phyloP scores from a whole-genome alignment of 2,329 filamentous ascomycete species.

The Stachybotrys echinatus region DNA sequence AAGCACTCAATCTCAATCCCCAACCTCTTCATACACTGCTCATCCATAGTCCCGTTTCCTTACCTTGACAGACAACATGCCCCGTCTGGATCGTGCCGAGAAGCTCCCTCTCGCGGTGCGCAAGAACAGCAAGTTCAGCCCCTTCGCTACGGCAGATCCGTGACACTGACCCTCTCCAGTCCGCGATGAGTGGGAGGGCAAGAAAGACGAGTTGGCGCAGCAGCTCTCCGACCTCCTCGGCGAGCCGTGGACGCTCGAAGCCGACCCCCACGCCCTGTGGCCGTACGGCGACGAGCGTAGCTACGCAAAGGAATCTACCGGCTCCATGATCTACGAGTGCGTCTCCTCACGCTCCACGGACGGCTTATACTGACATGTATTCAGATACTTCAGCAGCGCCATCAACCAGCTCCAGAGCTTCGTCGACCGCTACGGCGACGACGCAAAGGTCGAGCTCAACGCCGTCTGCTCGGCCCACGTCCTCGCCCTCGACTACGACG shows the following conservation, averaged over 20 bases:
- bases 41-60: too few species aligned
- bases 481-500: conserved; percentile 42
- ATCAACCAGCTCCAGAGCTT: conserved; percentile 35
- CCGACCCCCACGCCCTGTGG: conserved; percentile 40
- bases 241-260: conserved; percentile 43
- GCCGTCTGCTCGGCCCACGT: conserved; percentile 34
- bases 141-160: background rate
- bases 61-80: conserved; percentile 9
- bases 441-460: conserved; percentile 42
- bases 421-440: conserved; percentile 27
- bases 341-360: conserved; percentile 6
- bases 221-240: conserved; percentile 39
- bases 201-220: conserved; percentile 37
- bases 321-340: conserved; percentile 37
- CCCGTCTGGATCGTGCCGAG: conserved; percentile 36
- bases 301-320: conserved; percentile 36
- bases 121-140: conserved; percentile 39
- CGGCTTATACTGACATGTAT: background rate
- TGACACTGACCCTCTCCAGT: conserved; percentile 25
- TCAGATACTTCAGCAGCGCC: conserved; percentile 39
- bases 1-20: too few species aligned
- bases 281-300: conserved; percentile 37
- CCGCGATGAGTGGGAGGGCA: conserved; percentile 46
- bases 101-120: conserved; percentile 46
- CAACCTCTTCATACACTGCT: too few species aligned